Conservation (phyloP, 2,329 filamentous ascomycete genomes). For the Scedosporium dehoogii region DNA sequence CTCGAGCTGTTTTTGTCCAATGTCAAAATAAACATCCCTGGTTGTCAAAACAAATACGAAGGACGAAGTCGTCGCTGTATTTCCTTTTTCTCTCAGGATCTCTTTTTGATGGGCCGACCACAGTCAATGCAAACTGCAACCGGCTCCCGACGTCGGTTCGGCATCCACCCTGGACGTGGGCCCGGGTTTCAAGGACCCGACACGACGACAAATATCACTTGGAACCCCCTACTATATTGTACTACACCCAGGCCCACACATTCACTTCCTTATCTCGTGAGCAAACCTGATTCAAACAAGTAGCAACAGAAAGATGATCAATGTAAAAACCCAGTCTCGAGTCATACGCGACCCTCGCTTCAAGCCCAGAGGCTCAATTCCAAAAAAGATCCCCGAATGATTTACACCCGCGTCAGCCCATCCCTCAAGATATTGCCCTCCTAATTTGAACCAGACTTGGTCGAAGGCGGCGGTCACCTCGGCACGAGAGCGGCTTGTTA, state of each 20-base stretch:
- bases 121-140: not conserved
- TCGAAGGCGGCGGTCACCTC: not conserved
- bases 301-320: not conserved
- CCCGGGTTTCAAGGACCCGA: not conserved
- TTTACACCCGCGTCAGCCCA: not conserved
- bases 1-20: not conserved
- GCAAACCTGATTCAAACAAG: not conserved
- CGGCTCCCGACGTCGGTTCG: not conserved
- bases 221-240: not conserved
- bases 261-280: not conserved
- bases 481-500: not conserved
- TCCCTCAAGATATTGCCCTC: not conserved
- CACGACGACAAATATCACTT: not conserved
- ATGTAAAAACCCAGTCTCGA: too few species aligned
- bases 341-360: not conserved
- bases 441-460: not conserved
- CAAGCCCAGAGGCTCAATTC: not conserved
- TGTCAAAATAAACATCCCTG: not conserved
- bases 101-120: too few species aligned
- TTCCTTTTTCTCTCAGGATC: too few species aligned
- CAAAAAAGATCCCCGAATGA: not conserved
- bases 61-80: too few species aligned
- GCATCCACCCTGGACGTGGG: not conserved
- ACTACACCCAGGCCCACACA: not conserved
- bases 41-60: not conserved